These are phyloP conservation scores for Pseudopyrenochaeta lycopersici DNA, from an alignment of 2,329 filamentous ascomycete species.

Conservation along the genomic window DNA sequence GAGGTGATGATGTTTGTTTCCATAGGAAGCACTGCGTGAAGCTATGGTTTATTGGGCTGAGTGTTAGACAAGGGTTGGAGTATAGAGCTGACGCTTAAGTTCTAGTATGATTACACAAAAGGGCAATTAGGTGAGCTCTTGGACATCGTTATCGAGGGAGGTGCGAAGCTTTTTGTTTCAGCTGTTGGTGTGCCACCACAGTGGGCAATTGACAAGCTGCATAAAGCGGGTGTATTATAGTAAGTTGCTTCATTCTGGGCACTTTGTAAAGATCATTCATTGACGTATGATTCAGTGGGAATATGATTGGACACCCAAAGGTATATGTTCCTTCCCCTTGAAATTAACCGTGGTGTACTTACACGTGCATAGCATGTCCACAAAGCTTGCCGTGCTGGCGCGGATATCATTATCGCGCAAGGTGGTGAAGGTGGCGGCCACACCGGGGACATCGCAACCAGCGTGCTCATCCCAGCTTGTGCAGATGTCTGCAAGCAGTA, in stretches of 20 bases:
- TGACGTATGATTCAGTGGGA: neutral
- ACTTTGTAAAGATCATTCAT: neutral
- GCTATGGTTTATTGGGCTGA: too few species aligned
- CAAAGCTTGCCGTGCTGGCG: constrained; percentile 38
- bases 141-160: constrained; percentile 45
- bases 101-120: constrained; percentile 43
- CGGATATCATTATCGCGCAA: constrained; percentile 40
- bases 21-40: too few species aligned
- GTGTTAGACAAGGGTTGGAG: neutral
- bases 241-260: constrained; percentile 2
- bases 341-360: neutral
- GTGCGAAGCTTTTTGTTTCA: constrained; percentile 46
- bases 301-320: constrained; percentile 38
- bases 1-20: neutral
- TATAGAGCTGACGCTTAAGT: neutral
- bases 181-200: constrained; percentile 45
- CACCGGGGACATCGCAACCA: constrained; percentile 41
- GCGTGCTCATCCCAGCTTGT: constrained; percentile 37
- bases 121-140: constrained; percentile 41
- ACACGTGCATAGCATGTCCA: constrained; percentile 27
- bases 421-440: constrained; percentile 42
- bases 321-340: constrained; percentile 3
- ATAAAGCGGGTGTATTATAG: constrained; percentile 38
- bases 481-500: constrained; percentile 38
- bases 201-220: constrained; percentile 42